Evolutionary conservation across 1,284 basidiomycete genomes (phyloP).

Genomic region (Papiliotrema fonsecae): DNA sequence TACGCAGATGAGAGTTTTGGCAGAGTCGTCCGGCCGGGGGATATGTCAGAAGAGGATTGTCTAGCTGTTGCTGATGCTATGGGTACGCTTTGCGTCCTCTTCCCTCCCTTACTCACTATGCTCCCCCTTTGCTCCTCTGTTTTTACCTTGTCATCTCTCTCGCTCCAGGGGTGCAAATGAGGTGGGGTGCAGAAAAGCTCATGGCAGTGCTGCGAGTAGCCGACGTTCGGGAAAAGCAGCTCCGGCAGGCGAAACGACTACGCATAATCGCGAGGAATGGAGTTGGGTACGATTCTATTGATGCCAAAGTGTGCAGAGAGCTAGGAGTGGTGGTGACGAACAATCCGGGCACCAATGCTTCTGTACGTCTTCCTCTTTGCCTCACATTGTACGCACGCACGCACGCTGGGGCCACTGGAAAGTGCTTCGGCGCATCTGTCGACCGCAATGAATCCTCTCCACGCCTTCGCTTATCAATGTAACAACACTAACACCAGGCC

Average conservation of each 20-base stretch:
- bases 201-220: conserved; percentile 27
- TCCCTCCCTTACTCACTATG: no score
- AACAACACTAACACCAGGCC: conserved; percentile 53
- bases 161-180: no score
- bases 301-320: conserved; percentile 48
- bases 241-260: conserved; percentile 16
- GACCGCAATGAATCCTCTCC: not conserved
- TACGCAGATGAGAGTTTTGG: conserved; percentile 33
- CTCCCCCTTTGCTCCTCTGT: no score
- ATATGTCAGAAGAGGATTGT: conserved; percentile 22
- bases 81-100: conserved; percentile 16
- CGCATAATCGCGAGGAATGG: conserved; percentile 35
- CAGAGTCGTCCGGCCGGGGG: conserved; percentile 23
- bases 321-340: conserved; percentile 58
- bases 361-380: conserved; percentile 11
- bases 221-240: conserved; percentile 11
- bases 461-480: not conserved
- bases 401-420: no score
- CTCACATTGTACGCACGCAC: no score
- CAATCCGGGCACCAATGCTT: conserved; percentile 49
- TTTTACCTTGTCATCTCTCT: no score
- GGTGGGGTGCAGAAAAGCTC: no score
- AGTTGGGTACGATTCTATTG: conserved; percentile 35
- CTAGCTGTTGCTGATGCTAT: conserved; percentile 26
- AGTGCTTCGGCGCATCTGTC: no score